Evolutionary conservation across 1,139 yeast species (phyloP).

Genomic region (Zygosaccharomyces sapae): DNA sequence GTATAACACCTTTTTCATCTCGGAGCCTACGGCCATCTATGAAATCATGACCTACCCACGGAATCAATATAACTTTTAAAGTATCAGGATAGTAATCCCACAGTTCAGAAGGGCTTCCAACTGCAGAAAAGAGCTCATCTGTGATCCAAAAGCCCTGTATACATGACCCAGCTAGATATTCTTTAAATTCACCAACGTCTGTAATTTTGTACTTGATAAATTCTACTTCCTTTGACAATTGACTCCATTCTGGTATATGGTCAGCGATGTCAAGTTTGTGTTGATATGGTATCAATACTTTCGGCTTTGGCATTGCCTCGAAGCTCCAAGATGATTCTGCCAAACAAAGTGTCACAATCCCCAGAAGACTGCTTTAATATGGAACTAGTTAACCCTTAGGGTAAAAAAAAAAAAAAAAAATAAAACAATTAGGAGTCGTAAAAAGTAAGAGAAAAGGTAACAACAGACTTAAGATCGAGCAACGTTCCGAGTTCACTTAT

Average conservation of each 20-base stretch:
- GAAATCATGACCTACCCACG: constrained; percentile 69
- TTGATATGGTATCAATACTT: constrained; percentile 30
- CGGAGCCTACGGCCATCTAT: constrained; percentile 46
- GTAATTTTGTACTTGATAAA: constrained; percentile 29
- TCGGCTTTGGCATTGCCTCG: constrained; percentile 17
- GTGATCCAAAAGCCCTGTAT: constrained; percentile 60
- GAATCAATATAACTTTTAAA: constrained; percentile 55
- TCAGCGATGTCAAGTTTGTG: constrained; percentile 29
- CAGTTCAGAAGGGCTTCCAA: constrained; percentile 50
- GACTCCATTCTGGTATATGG: constrained; percentile 27
- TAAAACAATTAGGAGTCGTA: no score
- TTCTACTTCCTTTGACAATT: constrained; percentile 24
- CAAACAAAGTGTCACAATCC: no score
- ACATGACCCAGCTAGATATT: constrained; percentile 33
- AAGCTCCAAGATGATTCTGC: neutral
- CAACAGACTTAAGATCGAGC: no score
- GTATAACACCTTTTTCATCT: constrained; percentile 43
- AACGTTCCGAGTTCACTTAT: no score
- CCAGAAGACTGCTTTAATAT: no score
- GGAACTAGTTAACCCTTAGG: no score
- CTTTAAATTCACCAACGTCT: constrained; percentile 24
- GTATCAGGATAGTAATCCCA: constrained; percentile 49
- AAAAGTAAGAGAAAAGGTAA: no score
- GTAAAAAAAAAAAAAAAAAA: no score
- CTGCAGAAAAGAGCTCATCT: constrained; percentile 50